Evolutionary conservation across 179 eudicot genomes (phyloP), one percentile per base, ranked within the genome.

Genomic region (Silene noctiflora): DNA sequence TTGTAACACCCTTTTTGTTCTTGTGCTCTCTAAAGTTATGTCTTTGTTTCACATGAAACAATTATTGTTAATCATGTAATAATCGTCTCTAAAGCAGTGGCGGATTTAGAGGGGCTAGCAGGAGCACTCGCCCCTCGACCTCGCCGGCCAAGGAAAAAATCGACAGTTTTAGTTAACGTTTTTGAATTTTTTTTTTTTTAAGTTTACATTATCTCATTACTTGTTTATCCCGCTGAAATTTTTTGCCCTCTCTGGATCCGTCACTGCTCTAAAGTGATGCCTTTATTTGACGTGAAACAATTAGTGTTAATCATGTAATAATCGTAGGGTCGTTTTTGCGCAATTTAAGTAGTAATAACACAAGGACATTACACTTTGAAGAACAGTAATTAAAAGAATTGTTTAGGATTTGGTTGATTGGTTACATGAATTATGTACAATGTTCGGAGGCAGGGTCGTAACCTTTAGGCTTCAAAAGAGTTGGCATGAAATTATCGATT

Each of bases 31-130:
- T 55, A 20, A 58, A 27, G 21, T 55, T 25, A 17, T 2, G 69
- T 73, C 67, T 46, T 79, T 44, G 62, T 22, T 60, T 22, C 74
- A 74, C 81, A 78, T 66, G 81, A 78, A 56, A 73, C 59, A 72
- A 66, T 59, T 60, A 16, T 46, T 53, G 71, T 8, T 60, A 71
- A 48, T 71, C 75, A 72, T 72, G 72, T 64, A 35, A 35, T 35
- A 6, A 35, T 35, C 8, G 42, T 6, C 9, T 35, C 42, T 35
- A 35, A 35, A 35, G 9, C 42, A 35, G 0, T 35, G 42, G 42
- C 9, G 42, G 9, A 35, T 35, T 35, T 35, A 35, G 39, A 7
- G 42, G 42, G 42, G 42, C 3, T 35, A 35, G 42, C 9, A 5
- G 42, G 42, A 6, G 1, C 42, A 9, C 42, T 35, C 42, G 35